phyloP scores from a whole-genome alignment of 129 eudicot genomes.

The Dittrichia graveolens region DNA sequence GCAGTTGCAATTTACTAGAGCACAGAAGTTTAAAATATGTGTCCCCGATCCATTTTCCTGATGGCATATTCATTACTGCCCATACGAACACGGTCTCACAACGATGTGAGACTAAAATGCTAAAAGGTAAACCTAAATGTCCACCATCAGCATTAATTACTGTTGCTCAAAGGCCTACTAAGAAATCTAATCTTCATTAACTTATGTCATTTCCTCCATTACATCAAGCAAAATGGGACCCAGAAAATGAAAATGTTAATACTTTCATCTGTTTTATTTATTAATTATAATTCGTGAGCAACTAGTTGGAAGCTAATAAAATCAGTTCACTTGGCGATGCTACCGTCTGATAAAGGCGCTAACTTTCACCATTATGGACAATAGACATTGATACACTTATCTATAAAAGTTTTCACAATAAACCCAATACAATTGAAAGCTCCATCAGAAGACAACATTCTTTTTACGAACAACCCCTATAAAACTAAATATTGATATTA shows the following conservation, averaged over 20 bases:
- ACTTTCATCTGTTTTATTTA: neutral
- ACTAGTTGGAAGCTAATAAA: neutral
- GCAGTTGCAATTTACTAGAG: neutral
- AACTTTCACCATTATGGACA: too few species aligned
- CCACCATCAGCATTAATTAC: neutral
- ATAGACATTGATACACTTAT: too few species aligned
- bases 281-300: neutral
- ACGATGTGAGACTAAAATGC: neutral
- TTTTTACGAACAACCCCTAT: neutral
- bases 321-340: neutral
- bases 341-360: neutral
- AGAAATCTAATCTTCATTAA: neutral
- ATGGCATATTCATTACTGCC: neutral
- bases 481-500: neutral
- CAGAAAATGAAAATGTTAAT: neutral
- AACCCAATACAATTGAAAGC: neutral
- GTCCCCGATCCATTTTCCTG: too few species aligned
- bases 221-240: neutral
- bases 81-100: neutral
- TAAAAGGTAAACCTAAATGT: neutral
- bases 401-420: neutral
- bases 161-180: neutral
- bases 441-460: neutral
- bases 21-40: neutral
- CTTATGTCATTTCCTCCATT: too few species aligned